phyloP scores from a whole-genome alignment of 169 alveolate genomes.

The Eimeria falciformis region DNA sequence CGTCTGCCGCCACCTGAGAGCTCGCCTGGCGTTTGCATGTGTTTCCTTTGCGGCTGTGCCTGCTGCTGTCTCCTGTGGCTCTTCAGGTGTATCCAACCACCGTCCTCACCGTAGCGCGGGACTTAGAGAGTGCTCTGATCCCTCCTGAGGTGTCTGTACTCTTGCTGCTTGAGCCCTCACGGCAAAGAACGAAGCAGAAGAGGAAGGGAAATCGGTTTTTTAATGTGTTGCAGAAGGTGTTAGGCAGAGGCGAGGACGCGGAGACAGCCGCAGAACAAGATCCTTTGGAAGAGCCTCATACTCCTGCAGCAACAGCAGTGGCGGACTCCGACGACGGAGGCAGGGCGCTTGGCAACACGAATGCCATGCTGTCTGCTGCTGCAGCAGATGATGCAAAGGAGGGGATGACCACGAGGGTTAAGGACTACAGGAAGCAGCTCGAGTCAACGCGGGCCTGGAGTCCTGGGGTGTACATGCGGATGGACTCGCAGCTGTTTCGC shows the following conservation, averaged over 20 bases:
- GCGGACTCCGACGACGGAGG: background rate
- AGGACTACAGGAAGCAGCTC: constrained; percentile 19
- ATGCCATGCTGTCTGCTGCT: background rate
- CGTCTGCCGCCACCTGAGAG: too few relatives aligned
- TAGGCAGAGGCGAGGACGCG: constrained; percentile 22
- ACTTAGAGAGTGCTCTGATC: constrained; percentile 36
- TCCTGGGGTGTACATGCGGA: constrained; percentile 62
- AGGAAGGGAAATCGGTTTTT: constrained; percentile 22
- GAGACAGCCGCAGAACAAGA: background rate
- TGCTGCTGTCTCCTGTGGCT: constrained; percentile 24
- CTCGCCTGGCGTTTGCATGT: too few relatives aligned
- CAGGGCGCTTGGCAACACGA: background rate
- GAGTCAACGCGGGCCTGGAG: background rate
- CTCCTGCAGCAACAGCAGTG: background rate
- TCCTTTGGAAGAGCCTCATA: background rate
- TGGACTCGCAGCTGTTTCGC: constrained; percentile 42
- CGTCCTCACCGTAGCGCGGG: constrained; percentile 48
- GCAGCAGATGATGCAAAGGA: background rate
- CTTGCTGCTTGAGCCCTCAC: constrained; percentile 56
- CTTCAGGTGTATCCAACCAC: constrained; percentile 51
- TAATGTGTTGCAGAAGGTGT: constrained; percentile 7
- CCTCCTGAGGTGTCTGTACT: constrained; percentile 67
- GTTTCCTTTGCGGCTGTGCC: background rate
- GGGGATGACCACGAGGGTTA: background rate
- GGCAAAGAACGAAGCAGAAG: constrained; percentile 4